Base-by-base conservation (phyloP, 768 basidiomycete species). In the Boletus reticulatus region DNA sequence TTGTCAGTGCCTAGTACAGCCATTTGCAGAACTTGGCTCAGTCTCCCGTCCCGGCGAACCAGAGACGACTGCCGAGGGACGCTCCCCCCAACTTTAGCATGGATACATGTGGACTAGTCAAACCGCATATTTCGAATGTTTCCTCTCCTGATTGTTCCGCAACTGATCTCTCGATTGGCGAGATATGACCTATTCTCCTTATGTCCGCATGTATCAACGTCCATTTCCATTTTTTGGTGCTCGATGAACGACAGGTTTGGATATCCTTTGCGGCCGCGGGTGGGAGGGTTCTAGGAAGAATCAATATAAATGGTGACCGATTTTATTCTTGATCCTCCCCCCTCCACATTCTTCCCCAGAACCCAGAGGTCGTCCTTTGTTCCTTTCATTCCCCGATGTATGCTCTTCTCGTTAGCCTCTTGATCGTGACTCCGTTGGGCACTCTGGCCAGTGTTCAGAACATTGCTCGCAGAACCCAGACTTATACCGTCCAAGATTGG, bases 401-500 rank as follows among this genome's bases (percentile, higher is more conserved):
- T 55, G 14, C 53, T 36, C 56, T 59, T 44, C 63, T 69, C 47
- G 29, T 63, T 29, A 11, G 60, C 45, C 53, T 73, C 50, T 60
- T 76, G 56, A 38, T 61, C 5, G 55, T 58, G 36, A 53, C 72
- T 43, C 58, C 68, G 20, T 57, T 76, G 50, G 59, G 65, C 58
- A 67, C 70, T 32, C 60, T 68, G 47, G 72, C 64, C 19, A 61
- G 68, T 62, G 62, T 69, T 37, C 61, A 59, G n/a, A 14, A 1
- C 41, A 50, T 62, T 37, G 48, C 17, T 20, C 51, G 52, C 27
- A 9, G 10, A 16, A 17, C 27, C 16, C 10, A 62, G 38, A 62
- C 62, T 5, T 81, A 75, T 66, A 48, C 43, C 13, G 37, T 79
- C 41, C 44, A 69, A 14, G 72, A 79, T 42, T 54, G 58, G 24